phyloP scores from a whole-genome alignment of 208 protist species.

The Leishmania tropica region DNA sequence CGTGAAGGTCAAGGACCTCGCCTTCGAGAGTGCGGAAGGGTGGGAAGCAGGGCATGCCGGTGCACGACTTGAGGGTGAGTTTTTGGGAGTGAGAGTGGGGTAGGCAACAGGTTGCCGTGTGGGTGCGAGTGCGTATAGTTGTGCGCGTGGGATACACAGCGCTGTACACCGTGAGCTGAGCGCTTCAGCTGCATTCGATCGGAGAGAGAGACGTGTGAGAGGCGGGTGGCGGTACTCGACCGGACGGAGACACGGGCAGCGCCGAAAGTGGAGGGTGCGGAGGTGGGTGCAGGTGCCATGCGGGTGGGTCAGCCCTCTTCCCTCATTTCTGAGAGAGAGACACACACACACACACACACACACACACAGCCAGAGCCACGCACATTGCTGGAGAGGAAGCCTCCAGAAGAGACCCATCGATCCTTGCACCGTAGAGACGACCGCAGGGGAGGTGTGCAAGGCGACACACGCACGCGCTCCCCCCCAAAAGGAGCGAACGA shows the following conservation, averaged over 20 bases:
- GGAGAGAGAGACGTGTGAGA: neutral
- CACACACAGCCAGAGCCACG: neutral
- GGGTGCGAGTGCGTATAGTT: neutral
- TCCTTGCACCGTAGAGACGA: neutral
- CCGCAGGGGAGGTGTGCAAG: neutral
- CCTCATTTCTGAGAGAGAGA: neutral
- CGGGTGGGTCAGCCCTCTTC: neutral
- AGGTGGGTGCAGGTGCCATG: neutral
- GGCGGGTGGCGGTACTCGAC: neutral
- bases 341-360: too few species aligned
- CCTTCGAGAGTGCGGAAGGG: constrained; percentile 29
- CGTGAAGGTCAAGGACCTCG: constrained; percentile 28
- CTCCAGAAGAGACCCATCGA: neutral
- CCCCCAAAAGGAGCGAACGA: neutral
- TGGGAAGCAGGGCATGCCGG: constrained; percentile 16
- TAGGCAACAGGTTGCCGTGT: neutral
- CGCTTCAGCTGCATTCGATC: neutral
- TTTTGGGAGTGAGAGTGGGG: neutral
- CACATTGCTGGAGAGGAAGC: neutral
- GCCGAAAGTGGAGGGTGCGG: neutral
- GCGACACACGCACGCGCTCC: neutral
- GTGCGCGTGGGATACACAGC: neutral
- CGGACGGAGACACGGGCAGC: neutral
- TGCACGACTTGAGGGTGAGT: constrained; percentile 2
- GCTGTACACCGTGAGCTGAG: neutral